Evolutionary conservation across 2,329 filamentous ascomycete species (phyloP).

Genomic region (Alternaria sp.): DNA sequence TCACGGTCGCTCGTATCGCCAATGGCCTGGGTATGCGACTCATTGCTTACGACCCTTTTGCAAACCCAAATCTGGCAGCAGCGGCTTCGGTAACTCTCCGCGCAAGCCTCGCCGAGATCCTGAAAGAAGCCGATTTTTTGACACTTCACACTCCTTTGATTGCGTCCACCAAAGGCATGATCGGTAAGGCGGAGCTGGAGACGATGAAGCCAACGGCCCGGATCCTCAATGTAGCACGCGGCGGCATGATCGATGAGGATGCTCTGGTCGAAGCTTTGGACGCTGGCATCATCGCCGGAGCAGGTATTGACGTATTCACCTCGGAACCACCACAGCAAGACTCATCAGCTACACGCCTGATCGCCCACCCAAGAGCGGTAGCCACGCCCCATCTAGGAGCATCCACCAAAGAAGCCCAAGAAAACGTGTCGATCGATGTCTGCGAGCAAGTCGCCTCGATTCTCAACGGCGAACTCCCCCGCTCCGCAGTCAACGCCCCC

Average conservation of each 20-base stretch:
- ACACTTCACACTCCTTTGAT: constrained; percentile 84
- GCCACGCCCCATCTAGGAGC: constrained; percentile 83
- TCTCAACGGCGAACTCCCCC: constrained; percentile 74
- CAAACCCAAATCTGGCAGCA: constrained; percentile 73
- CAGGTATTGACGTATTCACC: constrained; percentile 82
- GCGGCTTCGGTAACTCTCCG: constrained; percentile 72
- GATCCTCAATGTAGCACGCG: constrained; percentile 80
- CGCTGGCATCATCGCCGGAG: constrained; percentile 75
- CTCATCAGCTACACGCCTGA: constrained; percentile 69
- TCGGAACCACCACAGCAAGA: constrained; percentile 71
- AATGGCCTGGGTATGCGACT: constrained; percentile 80
- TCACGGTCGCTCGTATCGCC: constrained; percentile 81
- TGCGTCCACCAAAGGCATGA: constrained; percentile 77
- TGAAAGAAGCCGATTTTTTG: constrained; percentile 75
- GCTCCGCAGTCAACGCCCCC: constrained; percentile 80
- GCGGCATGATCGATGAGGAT: constrained; percentile 80
- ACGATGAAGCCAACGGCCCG: constrained; percentile 77
- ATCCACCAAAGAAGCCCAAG: constrained; percentile 81
- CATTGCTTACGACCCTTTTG: constrained; percentile 78
- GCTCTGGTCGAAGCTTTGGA: constrained; percentile 76
- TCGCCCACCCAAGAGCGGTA: constrained; percentile 75
- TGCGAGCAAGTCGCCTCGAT: constrained; percentile 81
- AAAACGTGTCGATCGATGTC: constrained; percentile 83
- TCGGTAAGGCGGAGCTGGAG: constrained; percentile 70
- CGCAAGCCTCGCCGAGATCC: constrained; percentile 65